A percentile compares a stretch with the other conserved stretches of the same genome.
These are phyloP conservation scores for Aspergillus fijiensis DNA, from an alignment of 2,329 filamentous ascomycete species.

Conservation along the genomic window DNA sequence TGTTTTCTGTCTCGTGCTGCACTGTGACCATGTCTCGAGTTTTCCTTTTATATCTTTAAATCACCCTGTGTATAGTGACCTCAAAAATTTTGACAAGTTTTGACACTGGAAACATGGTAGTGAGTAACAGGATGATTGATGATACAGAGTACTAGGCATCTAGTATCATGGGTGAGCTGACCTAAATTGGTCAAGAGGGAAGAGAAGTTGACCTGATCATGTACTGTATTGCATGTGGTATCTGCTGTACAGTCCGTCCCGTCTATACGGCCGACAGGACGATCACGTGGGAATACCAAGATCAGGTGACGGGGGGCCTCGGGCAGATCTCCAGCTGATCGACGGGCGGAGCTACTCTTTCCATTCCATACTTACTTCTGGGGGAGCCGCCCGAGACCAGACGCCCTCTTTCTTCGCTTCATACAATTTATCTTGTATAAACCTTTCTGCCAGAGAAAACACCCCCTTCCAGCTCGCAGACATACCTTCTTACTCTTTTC, in stretches of 20 bases:
- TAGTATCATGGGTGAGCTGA: not conserved
- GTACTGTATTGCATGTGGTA: not conserved
- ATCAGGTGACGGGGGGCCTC: not conserved
- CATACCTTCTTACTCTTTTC: not conserved
- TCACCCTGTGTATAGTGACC: slow-evolving; percentile 22
- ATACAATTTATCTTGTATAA: not conserved
- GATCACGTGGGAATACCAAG: too few species aligned
- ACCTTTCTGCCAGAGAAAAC: not conserved
- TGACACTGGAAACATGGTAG: not conserved
- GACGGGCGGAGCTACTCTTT: not conserved
- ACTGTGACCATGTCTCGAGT: not conserved
- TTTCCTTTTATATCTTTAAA: slow-evolving; percentile 16
- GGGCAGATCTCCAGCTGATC: not conserved
- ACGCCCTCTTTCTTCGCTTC: not conserved
- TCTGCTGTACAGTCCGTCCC: too few species aligned
- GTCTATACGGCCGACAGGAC: too few species aligned
- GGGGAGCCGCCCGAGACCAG: too few species aligned
- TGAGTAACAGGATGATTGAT: not conserved
- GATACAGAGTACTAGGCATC: too few species aligned
- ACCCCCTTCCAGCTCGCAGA: not conserved
- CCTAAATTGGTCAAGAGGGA: not conserved
- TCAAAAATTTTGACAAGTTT: slow-evolving; percentile 6
- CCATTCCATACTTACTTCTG: not conserved
- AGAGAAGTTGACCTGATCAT: not conserved
- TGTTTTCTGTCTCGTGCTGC: not conserved